Evolutionary conservation across 1,139 yeast genomes (phyloP).

Genomic region (Taiozyma sp.): DNA sequence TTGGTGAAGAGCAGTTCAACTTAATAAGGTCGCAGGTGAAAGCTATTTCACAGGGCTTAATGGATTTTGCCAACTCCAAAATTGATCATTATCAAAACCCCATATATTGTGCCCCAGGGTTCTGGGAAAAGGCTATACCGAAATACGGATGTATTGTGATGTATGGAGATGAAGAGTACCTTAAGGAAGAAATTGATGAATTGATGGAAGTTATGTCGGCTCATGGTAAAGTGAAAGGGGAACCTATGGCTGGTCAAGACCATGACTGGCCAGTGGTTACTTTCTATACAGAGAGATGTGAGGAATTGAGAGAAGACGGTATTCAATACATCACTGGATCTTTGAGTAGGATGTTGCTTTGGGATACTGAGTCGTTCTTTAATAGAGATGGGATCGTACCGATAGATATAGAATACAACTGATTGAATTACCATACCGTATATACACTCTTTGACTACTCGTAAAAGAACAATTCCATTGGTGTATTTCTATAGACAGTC

Average conservation of each 20-base stretch:
- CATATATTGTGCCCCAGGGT: conserved; percentile 10
- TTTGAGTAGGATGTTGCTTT: conserved; percentile 6
- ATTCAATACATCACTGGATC: conserved; percentile 3
- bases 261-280: conserved; percentile 6
- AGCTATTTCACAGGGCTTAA: background rate
- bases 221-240: conserved; percentile 3
- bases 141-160: conserved; percentile 30
- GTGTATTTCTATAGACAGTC: background rate
- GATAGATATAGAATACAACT: conserved; percentile 3
- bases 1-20: conserved; percentile 17
- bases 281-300: conserved; percentile 4
- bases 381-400: conserved; percentile 4
- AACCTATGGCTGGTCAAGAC: background rate
- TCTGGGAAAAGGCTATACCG: conserved; percentile 40
- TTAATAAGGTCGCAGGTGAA: conserved; percentile 6
- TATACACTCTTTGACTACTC: background rate
- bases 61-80: conserved; percentile 10
- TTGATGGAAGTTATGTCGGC: conserved; percentile 14
- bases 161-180: conserved; percentile 37
- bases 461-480: background rate
- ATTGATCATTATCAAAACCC: conserved; percentile 32
- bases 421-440: background rate
- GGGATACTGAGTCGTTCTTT: conserved; percentile 5
- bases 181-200: conserved; percentile 32
- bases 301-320: conserved; percentile 8